phyloP scores from a whole-genome alignment of 768 basidiomycete species.

The Amanita polypyramis region DNA sequence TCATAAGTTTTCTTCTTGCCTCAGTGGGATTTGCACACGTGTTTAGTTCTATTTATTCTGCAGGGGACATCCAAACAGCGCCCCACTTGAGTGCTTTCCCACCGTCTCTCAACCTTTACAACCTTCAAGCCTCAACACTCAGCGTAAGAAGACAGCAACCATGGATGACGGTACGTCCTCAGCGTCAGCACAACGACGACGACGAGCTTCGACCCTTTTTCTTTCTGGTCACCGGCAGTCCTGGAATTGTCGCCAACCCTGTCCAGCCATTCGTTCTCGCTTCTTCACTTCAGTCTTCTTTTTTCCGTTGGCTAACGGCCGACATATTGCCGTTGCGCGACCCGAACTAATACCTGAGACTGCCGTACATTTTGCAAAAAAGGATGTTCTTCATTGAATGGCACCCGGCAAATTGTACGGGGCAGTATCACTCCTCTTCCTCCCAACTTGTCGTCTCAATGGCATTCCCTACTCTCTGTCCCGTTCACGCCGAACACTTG shows the following conservation, averaged over 20 bases:
- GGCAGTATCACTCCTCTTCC: neutral
- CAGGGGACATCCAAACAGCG: neutral
- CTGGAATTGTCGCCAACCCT: constrained; percentile 15
- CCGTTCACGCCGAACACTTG: constrained; percentile 16
- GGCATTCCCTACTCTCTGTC: constrained; percentile 13
- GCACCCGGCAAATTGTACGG: constrained; percentile 2
- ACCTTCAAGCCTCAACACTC: constrained; percentile 1
- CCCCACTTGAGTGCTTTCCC: no score
- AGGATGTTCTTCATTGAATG: constrained; percentile 4
- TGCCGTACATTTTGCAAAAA: constrained; percentile 5
- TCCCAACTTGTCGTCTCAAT: constrained; percentile 14
- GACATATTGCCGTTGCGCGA: constrained; percentile 12
- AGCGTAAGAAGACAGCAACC: constrained; percentile 16
- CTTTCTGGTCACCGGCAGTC: constrained; percentile 20
- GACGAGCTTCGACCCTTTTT: constrained; percentile 34
- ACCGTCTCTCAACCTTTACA: neutral
- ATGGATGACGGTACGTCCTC: constrained; percentile 74
- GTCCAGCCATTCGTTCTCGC: constrained; percentile 10
- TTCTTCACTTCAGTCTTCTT: constrained; percentile 18
- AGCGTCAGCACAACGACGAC: constrained; percentile 67
- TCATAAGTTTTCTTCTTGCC: no score
- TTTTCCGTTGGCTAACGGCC: constrained; percentile 35
- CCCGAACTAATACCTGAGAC: neutral
- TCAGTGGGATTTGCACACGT: neutral
- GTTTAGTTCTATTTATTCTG: neutral